Evolutionary conservation across 2,329 filamentous ascomycete genomes (phyloP).

Genomic region (Epichloe hybrida): DNA sequence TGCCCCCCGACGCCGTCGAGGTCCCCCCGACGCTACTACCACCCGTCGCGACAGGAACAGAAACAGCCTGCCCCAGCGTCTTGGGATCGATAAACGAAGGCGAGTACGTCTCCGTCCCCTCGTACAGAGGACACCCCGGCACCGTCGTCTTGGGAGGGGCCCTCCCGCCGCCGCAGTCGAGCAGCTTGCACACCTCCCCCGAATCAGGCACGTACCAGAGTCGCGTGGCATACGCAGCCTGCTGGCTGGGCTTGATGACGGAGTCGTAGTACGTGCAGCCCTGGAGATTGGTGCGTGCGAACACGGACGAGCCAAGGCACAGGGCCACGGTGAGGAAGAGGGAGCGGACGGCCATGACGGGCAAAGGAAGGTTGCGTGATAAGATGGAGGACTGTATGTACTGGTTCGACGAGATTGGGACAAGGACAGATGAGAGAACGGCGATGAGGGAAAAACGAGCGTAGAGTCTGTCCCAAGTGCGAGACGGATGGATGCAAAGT

Average conservation of each 20-base stretch:
- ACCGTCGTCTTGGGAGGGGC: constrained; percentile 49
- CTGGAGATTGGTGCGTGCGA: constrained; percentile 30
- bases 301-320: constrained; percentile 18
- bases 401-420: too few species aligned
- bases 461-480: too few species aligned
- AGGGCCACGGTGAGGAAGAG: constrained; percentile 13
- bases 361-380: not conserved
- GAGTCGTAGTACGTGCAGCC: constrained; percentile 31
- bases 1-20: constrained; percentile 5
- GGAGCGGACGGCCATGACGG: constrained; percentile 14
- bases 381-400: too few species aligned
- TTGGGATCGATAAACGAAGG: constrained; percentile 32
- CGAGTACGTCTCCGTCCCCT: constrained; percentile 40
- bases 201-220: constrained; percentile 49
- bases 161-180: constrained; percentile 55
- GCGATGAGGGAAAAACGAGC: too few species aligned
- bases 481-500: not conserved
- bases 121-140: constrained; percentile 45
- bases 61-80: constrained; percentile 12
- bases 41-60: too few species aligned
- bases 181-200: constrained; percentile 48
- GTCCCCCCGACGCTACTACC: too few species aligned
- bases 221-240: constrained; percentile 27
- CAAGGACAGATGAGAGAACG: too few species aligned
- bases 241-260: constrained; percentile 16